phyloP scores from a whole-genome alignment of 345 rosid genomes.

The Triadica sebifera region DNA sequence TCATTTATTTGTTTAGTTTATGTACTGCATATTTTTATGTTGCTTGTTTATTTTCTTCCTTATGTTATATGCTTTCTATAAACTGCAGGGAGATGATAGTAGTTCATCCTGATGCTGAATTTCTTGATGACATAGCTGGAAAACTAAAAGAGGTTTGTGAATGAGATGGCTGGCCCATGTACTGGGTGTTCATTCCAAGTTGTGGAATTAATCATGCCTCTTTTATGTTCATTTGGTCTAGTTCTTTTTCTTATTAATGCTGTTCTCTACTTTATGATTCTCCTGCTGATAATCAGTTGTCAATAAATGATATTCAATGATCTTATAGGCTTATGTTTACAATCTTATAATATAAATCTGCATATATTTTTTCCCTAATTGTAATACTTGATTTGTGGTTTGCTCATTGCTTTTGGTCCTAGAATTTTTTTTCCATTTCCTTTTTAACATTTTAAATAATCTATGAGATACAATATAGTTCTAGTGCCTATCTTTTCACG shows the following conservation, averaged over 20 bases:
- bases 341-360: background rate
- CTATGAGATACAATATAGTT: background rate
- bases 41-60: background rate
- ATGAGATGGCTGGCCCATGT: background rate
- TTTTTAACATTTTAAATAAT: background rate
- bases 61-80: background rate
- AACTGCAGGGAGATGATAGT: constrained; percentile 79
- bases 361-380: background rate
- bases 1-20: constrained; percentile 5
- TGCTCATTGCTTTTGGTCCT: background rate
- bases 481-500: background rate
- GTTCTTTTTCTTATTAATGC: background rate
- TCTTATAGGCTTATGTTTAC: background rate
- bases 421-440: background rate
- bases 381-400: background rate
- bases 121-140: constrained; percentile 91
- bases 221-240: background rate
- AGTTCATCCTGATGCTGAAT: constrained; percentile 85
- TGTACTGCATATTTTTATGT: constrained; percentile 6
- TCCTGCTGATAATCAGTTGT: background rate
- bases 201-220: background rate
- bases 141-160: constrained; percentile 75
- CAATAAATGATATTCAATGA: background rate
- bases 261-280: background rate
- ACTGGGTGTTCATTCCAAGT: background rate